Conservation (phyloP, 2,329 filamentous ascomycete genomes). For the Zymoseptoria crescenta region DNA sequence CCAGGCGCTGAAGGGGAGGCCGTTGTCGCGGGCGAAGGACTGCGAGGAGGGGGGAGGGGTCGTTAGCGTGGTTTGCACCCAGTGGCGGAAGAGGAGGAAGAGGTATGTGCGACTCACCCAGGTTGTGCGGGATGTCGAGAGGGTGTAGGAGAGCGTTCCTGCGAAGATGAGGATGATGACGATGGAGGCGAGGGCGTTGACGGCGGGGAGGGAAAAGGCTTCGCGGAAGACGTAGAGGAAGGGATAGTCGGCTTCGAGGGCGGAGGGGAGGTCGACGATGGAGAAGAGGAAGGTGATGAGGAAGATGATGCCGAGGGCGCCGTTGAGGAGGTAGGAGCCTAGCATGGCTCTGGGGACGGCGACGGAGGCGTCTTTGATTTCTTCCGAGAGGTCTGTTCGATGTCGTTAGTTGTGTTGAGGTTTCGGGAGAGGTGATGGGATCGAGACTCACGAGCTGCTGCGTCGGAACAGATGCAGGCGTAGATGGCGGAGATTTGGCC, state of each 20-base stretch:
- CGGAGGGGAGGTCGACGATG: conserved; percentile 27
- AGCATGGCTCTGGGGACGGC: conserved; percentile 27
- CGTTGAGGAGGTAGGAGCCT: conserved; percentile 26
- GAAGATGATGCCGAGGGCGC: conserved; percentile 28
- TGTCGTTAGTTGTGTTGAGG: neutral
- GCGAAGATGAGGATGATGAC: conserved; percentile 20
- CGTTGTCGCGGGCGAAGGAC: conserved; percentile 34
- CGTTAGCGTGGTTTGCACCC: no score
- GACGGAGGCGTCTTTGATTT: conserved; percentile 23
- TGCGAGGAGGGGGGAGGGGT: no score
- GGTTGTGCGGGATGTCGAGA: conserved; percentile 24
- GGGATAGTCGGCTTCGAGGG: conserved; percentile 27
- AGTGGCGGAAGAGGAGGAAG: neutral
- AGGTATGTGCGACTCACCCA: conserved; percentile 4
- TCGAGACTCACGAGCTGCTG: conserved; percentile 8
- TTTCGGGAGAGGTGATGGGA: neutral
- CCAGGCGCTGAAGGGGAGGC: conserved; percentile 18
- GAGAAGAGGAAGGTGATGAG: conserved; percentile 26
- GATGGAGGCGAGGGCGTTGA: conserved; percentile 16
- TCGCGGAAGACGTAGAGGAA: conserved; percentile 32
- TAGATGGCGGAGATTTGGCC: conserved; percentile 27
- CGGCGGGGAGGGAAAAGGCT: conserved; percentile 21
- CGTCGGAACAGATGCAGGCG: conserved; percentile 15
- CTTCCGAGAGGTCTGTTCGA: conserved; percentile 10
- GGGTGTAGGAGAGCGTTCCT: conserved; percentile 13